A percentile compares a stretch with the other conserved stretches of the same genome.
phyloP scores from a whole-genome alignment of 176 grass and related monocot genomes.

The Oryza glaberrima region DNA sequence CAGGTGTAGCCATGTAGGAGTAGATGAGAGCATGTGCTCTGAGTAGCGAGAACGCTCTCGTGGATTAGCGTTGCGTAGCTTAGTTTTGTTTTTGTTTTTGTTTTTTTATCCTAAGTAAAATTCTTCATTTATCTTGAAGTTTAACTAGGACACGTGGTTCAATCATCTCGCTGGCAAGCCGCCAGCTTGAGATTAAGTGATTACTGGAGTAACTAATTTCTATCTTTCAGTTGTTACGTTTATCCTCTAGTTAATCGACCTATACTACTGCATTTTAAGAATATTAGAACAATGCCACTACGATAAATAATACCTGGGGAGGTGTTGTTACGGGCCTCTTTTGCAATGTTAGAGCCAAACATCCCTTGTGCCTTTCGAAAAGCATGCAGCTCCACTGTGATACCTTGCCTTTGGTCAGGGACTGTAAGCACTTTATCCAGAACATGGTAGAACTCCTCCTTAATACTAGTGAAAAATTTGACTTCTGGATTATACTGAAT shows the following conservation, averaged over 20 bases:
- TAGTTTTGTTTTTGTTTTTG: no score
- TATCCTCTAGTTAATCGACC: not conserved
- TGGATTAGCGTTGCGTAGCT: no score
- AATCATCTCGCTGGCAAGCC: no score
- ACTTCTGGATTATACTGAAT: conserved; percentile 89
- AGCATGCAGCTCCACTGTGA: conserved; percentile 71
- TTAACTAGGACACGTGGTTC: no score
- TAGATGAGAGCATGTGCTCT: no score
- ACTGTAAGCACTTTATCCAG: conserved; percentile 76
- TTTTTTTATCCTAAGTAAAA: no score
- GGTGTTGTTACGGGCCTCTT: conserved; percentile 83
- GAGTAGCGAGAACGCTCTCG: no score
- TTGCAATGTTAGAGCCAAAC: conserved; percentile 92
- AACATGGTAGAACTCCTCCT: conserved; percentile 80
- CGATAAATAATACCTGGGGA: conserved; percentile 61
- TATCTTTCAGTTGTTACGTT: not conserved
- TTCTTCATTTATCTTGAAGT: no score
- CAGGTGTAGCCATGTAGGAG: no score
- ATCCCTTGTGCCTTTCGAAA: conserved; percentile 88
- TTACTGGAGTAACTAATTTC: not conserved
- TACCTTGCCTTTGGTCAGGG: conserved; percentile 83
- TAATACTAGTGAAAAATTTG: conserved; percentile 70
- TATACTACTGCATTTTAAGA: conserved; percentile 19
- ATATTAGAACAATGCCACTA: conserved; percentile 6
- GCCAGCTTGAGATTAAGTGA: no score